Evolutionary conservation across 2,329 filamentous ascomycete genomes (phyloP), one percentile per base, ranked within the genome.

Genomic region (Sclerotinia borealis): DNA sequence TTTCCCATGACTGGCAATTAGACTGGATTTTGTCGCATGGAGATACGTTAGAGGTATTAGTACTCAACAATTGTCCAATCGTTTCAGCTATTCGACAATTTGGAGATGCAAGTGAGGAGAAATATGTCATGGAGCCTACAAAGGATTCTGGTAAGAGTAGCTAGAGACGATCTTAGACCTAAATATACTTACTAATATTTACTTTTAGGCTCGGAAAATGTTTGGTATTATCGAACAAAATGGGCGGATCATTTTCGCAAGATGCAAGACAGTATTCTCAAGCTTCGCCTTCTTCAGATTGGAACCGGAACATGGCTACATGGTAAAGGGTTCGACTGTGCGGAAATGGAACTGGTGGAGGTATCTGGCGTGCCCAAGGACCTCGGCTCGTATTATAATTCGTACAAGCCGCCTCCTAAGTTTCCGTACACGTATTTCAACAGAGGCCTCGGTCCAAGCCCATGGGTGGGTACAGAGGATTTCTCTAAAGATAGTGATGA

Each of bases 21-120:
- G 56, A 64, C 10, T 66, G 62, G 64, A 64, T 66, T 22, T 55
- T 59, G 15, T 61, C 54, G 4, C 64, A 63, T 49, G 62, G 55
- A 25, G 19, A 41, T 2, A 67, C 56, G 0, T 49, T 66, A 5
- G 31, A 67, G 25, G 29, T n/a, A 10, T 41, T 65, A 4, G 43
- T 37, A 0, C 15, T 62, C 1, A 58, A 63, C 17, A n/a, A 48
- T 22, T 52, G 62, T 55, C 6, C 45, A 8, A 64, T 66, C 25
- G 50, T 63, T 3, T 59, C 34, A n/a, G 49, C 59, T 29, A 37
- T 61, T 8, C 39, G 34, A 8, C 36, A 31, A 1, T 59, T 27
- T 31, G 64, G 55, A 1, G 8, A 29, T 2, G 19, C 61, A 5
- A 48, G 61, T 27, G 22, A 11, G 22, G 65, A 67, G 48, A 55